Percentiles rank a stretch among this genome's conserved stretches.
phyloP scores from a whole-genome alignment of 176 grass and related monocot species.

The Elaeis guineensis region DNA sequence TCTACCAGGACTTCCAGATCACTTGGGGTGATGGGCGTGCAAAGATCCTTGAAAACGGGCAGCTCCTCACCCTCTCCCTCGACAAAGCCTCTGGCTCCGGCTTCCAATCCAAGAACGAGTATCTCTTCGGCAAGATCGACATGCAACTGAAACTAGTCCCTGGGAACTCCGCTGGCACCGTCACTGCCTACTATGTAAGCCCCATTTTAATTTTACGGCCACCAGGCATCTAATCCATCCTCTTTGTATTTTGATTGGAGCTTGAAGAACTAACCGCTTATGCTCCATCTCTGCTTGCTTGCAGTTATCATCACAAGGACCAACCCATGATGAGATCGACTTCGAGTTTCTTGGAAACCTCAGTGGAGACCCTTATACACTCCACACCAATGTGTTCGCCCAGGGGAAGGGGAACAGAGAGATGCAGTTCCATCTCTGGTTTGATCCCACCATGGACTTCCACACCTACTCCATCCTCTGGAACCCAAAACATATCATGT shows the following conservation, averaged over 20 bases:
- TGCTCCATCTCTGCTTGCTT: too few species aligned
- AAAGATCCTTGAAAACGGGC: conserved; percentile 8
- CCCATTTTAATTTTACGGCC: too few species aligned
- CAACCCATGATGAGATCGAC: too few species aligned
- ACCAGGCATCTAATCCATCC: too few species aligned
- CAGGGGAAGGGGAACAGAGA: too few species aligned
- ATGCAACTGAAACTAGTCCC: conserved; percentile 9
- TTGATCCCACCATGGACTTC: conserved; percentile 11
- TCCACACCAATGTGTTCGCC: too few species aligned
- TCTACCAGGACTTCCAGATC: conserved; percentile 6
- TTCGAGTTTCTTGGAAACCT: too few species aligned
- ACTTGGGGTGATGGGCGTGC: conserved; percentile 10
- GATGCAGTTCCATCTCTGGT: too few species aligned
- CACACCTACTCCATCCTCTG: conserved; percentile 20
- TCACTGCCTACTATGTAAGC: conserved; percentile 11
- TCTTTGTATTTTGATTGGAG: neutral
- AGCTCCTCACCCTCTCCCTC: conserved; percentile 8
- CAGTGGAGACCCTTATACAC: too few species aligned
- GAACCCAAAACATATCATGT: conserved; percentile 14
- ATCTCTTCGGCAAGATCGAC: neutral
- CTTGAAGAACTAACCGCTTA: too few species aligned
- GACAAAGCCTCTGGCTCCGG: conserved; percentile 4
- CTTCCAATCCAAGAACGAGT: conserved; percentile 9
- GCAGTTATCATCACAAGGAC: too few species aligned
- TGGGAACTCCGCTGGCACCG: too few species aligned